Evolutionary conservation across 2,329 filamentous ascomycete species (phyloP).

Genomic region (Thelonectria blattea): DNA sequence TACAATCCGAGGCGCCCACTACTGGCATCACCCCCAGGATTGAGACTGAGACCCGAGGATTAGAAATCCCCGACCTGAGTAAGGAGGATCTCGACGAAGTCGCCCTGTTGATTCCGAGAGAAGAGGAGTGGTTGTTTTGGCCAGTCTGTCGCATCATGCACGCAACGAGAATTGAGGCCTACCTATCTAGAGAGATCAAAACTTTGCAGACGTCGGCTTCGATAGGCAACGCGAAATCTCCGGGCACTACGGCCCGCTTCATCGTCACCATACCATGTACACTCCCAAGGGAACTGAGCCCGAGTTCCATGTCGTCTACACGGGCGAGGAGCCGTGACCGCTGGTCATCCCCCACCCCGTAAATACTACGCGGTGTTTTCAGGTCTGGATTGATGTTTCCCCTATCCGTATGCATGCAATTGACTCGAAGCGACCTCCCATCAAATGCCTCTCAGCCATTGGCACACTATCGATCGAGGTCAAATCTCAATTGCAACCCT

Average conservation of each 20-base stretch:
- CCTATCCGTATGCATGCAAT: no score
- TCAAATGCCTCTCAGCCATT: no score
- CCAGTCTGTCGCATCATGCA: slow-evolving; percentile 14
- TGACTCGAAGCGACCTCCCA: no score
- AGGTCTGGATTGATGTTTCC: no score
- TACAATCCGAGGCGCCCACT: slow-evolving; percentile 23
- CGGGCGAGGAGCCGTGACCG: slow-evolving; percentile 40
- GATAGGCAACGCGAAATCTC: slow-evolving; percentile 40
- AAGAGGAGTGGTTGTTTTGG: slow-evolving; percentile 42
- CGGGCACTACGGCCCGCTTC: slow-evolving; percentile 41
- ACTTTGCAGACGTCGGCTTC: slow-evolving; percentile 42
- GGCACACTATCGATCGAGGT: background rate
- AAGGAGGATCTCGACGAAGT: slow-evolving; percentile 38
- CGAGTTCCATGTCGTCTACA: slow-evolving; percentile 43
- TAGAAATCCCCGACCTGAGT: slow-evolving; percentile 38
- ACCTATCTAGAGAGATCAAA: slow-evolving; percentile 36
- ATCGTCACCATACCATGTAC: slow-evolving; percentile 42
- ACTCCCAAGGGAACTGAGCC: slow-evolving; percentile 41
- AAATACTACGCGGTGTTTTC: no score
- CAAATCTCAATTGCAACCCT: background rate
- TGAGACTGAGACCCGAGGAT: slow-evolving; percentile 38
- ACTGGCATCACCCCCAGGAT: slow-evolving; percentile 40
- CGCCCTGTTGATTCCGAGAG: slow-evolving; percentile 40
- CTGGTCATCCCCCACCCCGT: slow-evolving; percentile 39
- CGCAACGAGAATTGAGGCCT: background rate